These are phyloP conservation scores for Coemansia sp. DNA, from an alignment of 192 early-diverging fungal genomes.

Conservation along the genomic window DNA sequence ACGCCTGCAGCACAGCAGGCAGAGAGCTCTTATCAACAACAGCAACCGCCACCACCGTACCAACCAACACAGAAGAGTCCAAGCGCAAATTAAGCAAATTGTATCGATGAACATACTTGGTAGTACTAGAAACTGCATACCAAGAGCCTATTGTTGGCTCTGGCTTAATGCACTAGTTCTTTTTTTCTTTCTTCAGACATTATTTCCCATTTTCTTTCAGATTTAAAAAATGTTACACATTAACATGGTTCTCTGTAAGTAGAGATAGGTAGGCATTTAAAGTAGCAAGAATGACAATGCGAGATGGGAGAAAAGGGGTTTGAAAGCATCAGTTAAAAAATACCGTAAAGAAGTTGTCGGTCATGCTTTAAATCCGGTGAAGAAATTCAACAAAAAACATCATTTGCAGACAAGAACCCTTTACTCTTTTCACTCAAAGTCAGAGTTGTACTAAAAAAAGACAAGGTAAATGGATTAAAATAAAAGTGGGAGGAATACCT, in stretches of 20 bases:
- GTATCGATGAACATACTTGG: too few relatives aligned
- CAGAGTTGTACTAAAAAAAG: neutral
- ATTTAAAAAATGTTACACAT: too few relatives aligned
- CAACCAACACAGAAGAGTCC: slow-evolving; percentile 20
- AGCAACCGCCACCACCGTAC: slow-evolving; percentile 36
- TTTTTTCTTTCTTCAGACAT: too few relatives aligned
- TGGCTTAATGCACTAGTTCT: too few relatives aligned
- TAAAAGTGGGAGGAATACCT: slow-evolving; percentile 41
- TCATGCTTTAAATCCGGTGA: slow-evolving; percentile 51
- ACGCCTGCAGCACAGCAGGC: slow-evolving; percentile 6
- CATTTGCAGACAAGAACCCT: slow-evolving; percentile 23
- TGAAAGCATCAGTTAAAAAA: slow-evolving; percentile 38
- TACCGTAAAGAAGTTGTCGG: slow-evolving; percentile 38
- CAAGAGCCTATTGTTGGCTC: slow-evolving; percentile 1
- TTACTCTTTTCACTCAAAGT: neutral
- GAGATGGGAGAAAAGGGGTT: neutral
- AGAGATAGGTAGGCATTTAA: neutral
- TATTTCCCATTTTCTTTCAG: too few relatives aligned
- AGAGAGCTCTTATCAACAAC: neutral
- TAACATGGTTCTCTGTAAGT: neutral
- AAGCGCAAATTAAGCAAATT: slow-evolving; percentile 1
- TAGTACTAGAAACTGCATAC: neutral
- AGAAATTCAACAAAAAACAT: slow-evolving; percentile 55
- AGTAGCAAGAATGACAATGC: too few relatives aligned
- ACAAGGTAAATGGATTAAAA: slow-evolving; percentile 26